Evolutionary conservation across 2,329 filamentous ascomycete species (phyloP), one percentile per base, ranked within the genome.

Genomic region (Xylaria sp.): DNA sequence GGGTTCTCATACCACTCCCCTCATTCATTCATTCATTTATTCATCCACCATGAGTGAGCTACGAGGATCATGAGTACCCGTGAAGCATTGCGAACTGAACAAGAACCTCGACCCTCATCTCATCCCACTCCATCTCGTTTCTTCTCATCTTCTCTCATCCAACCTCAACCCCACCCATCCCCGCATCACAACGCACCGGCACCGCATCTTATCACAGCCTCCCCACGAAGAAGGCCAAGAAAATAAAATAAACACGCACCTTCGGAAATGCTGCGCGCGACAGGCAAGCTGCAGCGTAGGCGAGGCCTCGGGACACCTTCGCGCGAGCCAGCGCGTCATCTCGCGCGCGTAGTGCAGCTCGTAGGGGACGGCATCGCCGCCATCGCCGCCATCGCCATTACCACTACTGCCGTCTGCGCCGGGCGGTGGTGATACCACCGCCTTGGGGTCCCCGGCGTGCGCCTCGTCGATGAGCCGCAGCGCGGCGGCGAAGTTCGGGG

Each of bases 291-390:
- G 84, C 49, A 96, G 78, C 20, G 83, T 73, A 1, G 87, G 85
- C 1, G 87, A 85, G 1, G 90, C 86, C 22, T 77, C 63, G 0
- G 89, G 85, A 7, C 74, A 73, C 57, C 86, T 83, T 16, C 79
- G 73, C 7, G 76, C 69, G 26, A 96, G 85, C 79, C 89, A 94
- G 26, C 76, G 74, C 46, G 88, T 91, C 88, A 92, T 92, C 71
- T 91, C 86, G 46, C 81, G 79, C 6, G 91, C 90, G 69, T 95
- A 95, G 75, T 91, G 86, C 1, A 93, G 84, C 73, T 95, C 91
- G 72, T 91, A 92, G 1, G 90, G 88, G 1, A 86, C 65, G 48
- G 22, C 43, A 19, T 39, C 47, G 39, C 39, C 39, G 24, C 52
- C 59, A 44, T 71, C 67, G 55, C 69, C 73, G 49, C 78, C 72